Evolutionary conservation across 2,329 filamentous ascomycete species (phyloP).

Genomic region (Stachybotrys chartarum): DNA sequence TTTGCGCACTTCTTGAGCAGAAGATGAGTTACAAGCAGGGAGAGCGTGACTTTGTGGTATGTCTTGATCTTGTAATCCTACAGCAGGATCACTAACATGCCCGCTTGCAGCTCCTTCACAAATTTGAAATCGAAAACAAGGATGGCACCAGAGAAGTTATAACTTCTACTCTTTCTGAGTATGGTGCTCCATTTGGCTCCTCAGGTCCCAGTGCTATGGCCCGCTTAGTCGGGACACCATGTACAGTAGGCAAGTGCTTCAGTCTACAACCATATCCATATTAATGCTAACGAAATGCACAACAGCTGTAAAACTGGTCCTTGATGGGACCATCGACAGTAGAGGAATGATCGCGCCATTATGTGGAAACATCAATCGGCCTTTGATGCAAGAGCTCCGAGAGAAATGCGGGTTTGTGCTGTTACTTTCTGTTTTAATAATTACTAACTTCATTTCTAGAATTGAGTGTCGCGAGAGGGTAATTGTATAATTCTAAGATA

Average conservation of each 20-base stretch:
- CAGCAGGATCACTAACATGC: neutral
- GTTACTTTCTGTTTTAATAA: neutral
- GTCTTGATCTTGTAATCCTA: too few relatives aligned
- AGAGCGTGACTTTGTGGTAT: conserved; percentile 70
- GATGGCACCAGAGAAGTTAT: conserved; percentile 71
- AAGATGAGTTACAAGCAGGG: conserved; percentile 83
- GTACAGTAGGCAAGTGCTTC: conserved; percentile 22
- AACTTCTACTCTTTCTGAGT: conserved; percentile 76
- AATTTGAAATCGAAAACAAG: conserved; percentile 77
- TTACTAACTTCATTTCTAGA: neutral
- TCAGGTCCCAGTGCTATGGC: conserved; percentile 56
- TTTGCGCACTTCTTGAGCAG: conserved; percentile 80
- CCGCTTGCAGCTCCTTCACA: conserved; percentile 53
- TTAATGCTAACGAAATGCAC: conserved; percentile 20
- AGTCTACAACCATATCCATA: neutral
- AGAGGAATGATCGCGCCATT: conserved; percentile 74
- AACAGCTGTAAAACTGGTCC: conserved; percentile 70
- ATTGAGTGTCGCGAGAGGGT: conserved; percentile 2
- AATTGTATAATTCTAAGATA: conserved; percentile 1
- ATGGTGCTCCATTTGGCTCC: conserved; percentile 57
- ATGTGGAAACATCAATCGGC: conserved; percentile 61
- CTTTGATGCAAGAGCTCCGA: conserved; percentile 71
- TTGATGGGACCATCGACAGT: conserved; percentile 65
- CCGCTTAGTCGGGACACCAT: conserved; percentile 68
- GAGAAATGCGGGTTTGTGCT: conserved; percentile 54